Evolutionary conservation across 495 filamentous ascomycete genomes (phyloP), one percentile per base, ranked within the genome.

Genomic region (Chlorociboria aeruginascens): DNA sequence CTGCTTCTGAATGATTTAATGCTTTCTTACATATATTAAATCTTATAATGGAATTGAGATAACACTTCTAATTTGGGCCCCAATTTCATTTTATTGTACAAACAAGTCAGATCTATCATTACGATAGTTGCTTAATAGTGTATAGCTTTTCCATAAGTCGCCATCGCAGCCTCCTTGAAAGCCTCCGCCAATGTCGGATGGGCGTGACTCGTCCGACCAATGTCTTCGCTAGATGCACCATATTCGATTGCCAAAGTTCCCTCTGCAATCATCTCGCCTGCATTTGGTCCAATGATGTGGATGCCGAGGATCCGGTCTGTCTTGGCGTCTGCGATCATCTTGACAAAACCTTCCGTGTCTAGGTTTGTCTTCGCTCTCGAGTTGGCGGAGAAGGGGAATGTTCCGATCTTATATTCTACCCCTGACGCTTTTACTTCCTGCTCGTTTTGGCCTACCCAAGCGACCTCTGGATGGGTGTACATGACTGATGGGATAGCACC

Each of bases 141-240:
- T 65, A 98, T 95, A 49, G 92, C 79, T 75, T 95, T 97, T 55
- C 79, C 79, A 74, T 95, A 90, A 43, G 89, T 95, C 51, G 86
- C 87, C 92, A 98, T 98, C 48, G 92, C 92, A 55, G 92, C 92
- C 80, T 98, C 92, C 77, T 98, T 98, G 75, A 98, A 96, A 38
- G 92, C 92, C 74, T 98, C 92, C 12, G 89, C 42, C n/a, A 55
- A 46, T 48, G 92, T 97, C 48, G 92, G 92, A 76, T 98, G 90
- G 39, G 92, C 90, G 71, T 98, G 92, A 68, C 86, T 89, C 46
- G 92, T 96, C 57, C 90, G 81, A 48, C 83, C 90, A 60, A 98
- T 82, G 69, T 96, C 93, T 74, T 97, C 92, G 59, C 79, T 84
- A 51, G 83, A 89, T 20, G 92, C 92, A 45, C 92, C 92, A 63